These are phyloP conservation scores for Fonsecaea monophora DNA, from an alignment of 2,329 filamentous ascomycete species.

Conservation along the genomic window DNA sequence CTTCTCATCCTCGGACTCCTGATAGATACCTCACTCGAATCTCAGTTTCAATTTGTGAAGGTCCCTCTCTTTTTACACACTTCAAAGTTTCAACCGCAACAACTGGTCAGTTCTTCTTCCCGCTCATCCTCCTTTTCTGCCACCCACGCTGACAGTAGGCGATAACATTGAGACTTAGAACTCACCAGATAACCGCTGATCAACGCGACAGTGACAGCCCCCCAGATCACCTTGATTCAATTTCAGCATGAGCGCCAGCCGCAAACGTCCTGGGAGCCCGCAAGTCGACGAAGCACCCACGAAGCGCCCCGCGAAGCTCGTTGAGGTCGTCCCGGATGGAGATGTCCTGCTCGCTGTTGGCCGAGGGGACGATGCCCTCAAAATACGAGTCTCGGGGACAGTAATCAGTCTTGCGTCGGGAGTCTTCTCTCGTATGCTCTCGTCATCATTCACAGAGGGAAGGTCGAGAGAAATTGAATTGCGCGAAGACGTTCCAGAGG, in stretches of 20 bases:
- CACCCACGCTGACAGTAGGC: neutral
- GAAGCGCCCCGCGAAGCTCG: neutral
- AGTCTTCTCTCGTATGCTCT: slow-evolving; percentile 10
- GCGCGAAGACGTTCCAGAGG: slow-evolving; percentile 1
- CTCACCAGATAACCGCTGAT: neutral
- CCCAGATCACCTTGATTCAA: neutral
- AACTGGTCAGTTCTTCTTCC: neutral
- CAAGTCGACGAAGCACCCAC: neutral
- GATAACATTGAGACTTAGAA: neutral
- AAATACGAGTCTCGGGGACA: slow-evolving; percentile 16
- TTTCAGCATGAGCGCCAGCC: neutral
- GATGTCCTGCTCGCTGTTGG: slow-evolving; percentile 12
- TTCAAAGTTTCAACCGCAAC: neutral
- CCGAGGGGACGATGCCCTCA: neutral
- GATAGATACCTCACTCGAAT: neutral
- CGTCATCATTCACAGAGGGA: neutral
- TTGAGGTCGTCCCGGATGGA: slow-evolving; percentile 1
- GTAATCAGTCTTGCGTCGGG: slow-evolving; percentile 15
- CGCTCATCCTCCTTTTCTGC: neutral
- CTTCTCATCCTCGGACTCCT: neutral
- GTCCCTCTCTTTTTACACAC: neutral
- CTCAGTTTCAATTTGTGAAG: neutral
- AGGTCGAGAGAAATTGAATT: neutral
- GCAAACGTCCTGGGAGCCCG: neutral
- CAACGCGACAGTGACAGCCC: neutral